These are phyloP conservation scores for Aurinia saxatilis DNA, from an alignment of 345 rosid species.

Conservation along the genomic window DNA sequence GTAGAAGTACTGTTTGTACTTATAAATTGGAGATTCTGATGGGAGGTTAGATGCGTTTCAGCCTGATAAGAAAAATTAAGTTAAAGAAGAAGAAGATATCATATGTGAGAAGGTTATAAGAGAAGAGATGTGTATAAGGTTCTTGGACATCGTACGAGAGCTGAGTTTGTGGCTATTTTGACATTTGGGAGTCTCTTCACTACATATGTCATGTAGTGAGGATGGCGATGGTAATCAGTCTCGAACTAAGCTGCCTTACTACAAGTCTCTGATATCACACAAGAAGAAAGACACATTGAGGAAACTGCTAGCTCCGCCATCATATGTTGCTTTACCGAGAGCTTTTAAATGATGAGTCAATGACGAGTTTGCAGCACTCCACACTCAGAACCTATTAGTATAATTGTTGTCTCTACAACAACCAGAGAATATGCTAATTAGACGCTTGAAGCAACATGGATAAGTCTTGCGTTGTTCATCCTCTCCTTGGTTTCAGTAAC, in stretches of 20 bases:
- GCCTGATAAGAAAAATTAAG: constrained; percentile 73
- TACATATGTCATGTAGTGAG: constrained; percentile 13
- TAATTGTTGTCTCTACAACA: constrained; percentile 36
- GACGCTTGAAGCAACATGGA: constrained; percentile 7
- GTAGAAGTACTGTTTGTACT: constrained; percentile 83
- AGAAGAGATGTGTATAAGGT: constrained; percentile 53
- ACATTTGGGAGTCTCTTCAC: constrained; percentile 93
- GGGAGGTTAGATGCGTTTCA: constrained; percentile 67
- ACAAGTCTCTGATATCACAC: constrained; percentile 15
- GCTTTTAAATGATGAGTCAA: constrained; percentile 18
- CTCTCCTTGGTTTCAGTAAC: constrained; percentile 19
- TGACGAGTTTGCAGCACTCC: constrained; percentile 18
- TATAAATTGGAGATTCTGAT: constrained; percentile 44
- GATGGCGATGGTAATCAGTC: constrained; percentile 10
- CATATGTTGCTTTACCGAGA: not conserved
- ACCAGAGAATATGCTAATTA: constrained; percentile 2
- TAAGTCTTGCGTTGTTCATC: too few relatives aligned
- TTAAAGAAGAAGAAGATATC: constrained; percentile 62
- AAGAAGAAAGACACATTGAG: constrained; percentile 35
- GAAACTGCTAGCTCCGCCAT: constrained; percentile 13
- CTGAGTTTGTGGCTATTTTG: constrained; percentile 50
- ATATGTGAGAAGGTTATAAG: constrained; percentile 53
- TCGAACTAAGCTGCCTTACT: constrained; percentile 27
- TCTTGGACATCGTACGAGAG: constrained; percentile 72
- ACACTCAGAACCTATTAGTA: constrained; percentile 20